phyloP scores from a whole-genome alignment of 139 green algal genomes.

The Eudorina sp. region DNA sequence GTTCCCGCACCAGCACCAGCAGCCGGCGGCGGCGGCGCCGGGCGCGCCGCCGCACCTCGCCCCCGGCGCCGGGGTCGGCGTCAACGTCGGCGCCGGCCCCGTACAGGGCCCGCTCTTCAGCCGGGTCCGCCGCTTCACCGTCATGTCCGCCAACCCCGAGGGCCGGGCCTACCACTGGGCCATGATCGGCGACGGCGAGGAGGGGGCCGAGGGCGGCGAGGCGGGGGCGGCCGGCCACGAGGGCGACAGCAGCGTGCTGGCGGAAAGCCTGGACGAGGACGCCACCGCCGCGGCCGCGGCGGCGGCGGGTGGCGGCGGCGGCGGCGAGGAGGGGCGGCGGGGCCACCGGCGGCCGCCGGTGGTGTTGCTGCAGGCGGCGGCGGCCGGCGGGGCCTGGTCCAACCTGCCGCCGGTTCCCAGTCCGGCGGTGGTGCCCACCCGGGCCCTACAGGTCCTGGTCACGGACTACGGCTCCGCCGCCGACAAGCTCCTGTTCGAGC shows the following conservation, averaged over 20 bases:
- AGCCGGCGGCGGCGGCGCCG: background rate
- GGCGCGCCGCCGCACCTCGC: no score
- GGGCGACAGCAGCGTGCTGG: background rate
- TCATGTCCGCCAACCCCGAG: conserved; percentile 28
- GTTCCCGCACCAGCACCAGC: background rate
- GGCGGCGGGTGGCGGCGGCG: background rate
- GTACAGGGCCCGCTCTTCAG: conserved; percentile 33
- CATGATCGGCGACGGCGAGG: conserved; percentile 11
- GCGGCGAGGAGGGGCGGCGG: no score
- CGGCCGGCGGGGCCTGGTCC: conserved; percentile 6
- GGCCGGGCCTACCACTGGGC: conserved; percentile 44
- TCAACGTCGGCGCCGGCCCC: background rate
- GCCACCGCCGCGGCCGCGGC: background rate
- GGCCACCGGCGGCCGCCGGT: background rate
- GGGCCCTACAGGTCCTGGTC: conserved; percentile 41
- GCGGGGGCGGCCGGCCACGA: background rate
- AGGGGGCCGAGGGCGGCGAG: background rate
- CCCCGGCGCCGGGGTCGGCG: no score
- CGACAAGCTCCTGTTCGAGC: conserved; percentile 41
- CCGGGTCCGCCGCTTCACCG: conserved; percentile 30
- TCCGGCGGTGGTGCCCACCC: conserved; percentile 36
- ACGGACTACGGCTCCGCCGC: conserved; percentile 34
- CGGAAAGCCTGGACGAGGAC: background rate
- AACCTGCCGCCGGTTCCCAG: conserved; percentile 17
- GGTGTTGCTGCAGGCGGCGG: conserved; percentile 15